These are phyloP conservation scores for Globisporangium emineosum DNA, from an alignment of 352 stramenopile species.

Conservation along the genomic window DNA sequence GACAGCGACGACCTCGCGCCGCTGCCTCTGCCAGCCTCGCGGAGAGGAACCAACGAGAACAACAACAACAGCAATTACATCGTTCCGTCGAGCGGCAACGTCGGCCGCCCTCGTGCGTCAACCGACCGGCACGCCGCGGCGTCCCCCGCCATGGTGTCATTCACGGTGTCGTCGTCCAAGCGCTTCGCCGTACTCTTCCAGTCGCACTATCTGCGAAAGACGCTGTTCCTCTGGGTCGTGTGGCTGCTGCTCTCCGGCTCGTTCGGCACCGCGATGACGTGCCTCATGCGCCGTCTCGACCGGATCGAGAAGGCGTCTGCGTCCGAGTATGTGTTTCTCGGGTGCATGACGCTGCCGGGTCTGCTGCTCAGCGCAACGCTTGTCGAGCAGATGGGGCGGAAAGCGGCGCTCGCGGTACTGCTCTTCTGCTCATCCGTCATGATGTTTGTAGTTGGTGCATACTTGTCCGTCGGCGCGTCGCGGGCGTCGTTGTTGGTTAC, in stretches of 20 bases:
- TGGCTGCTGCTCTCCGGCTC: slow-evolving; percentile 28
- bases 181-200: slow-evolving; percentile 42
- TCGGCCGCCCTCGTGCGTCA: slow-evolving; percentile 19
- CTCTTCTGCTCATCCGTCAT: slow-evolving; percentile 23
- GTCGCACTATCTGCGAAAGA: slow-evolving; percentile 31
- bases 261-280: slow-evolving; percentile 25
- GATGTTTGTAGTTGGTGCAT: slow-evolving; percentile 26
- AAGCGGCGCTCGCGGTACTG: slow-evolving; percentile 30
- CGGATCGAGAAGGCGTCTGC: slow-evolving; percentile 17
- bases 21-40: slow-evolving; percentile 7
- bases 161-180: slow-evolving; percentile 34
- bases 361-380: slow-evolving; percentile 39
- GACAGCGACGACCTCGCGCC: slow-evolving; percentile 19
- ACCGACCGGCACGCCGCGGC: slow-evolving; percentile 23
- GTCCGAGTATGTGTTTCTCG: slow-evolving; percentile 34
- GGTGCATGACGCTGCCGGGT: slow-evolving; percentile 33
- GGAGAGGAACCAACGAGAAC: slow-evolving; percentile 13
- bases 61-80: slow-evolving; percentile 17
- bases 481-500: slow-evolving; percentile 14
- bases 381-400: slow-evolving; percentile 34
- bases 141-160: slow-evolving; percentile 33
- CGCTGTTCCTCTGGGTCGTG: slow-evolving; percentile 43
- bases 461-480: slow-evolving; percentile 22
- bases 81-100: slow-evolving; percentile 21
- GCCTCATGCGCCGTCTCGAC: slow-evolving; percentile 29